phyloP scores from a whole-genome alignment of 176 grass and related monocot species.

The Oryza nivara region DNA sequence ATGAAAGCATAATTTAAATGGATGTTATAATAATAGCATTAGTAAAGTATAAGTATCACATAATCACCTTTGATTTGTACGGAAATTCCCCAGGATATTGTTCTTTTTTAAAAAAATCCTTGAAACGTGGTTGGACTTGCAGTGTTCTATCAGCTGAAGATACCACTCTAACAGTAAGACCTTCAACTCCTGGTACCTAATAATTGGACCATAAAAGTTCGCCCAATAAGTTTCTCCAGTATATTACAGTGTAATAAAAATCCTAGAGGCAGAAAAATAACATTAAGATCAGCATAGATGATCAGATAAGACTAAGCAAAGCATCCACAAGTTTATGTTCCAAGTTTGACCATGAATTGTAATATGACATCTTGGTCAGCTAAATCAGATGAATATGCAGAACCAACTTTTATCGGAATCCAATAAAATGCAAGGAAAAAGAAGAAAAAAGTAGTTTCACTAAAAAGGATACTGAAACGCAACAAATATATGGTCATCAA shows the following conservation, averaged over 20 bases:
- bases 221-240: slow-evolving; percentile 26
- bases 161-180: slow-evolving; percentile 87
- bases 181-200: slow-evolving; percentile 86
- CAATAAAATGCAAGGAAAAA: neutral
- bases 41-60: slow-evolving; percentile 2
- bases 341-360: neutral
- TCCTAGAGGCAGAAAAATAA: slow-evolving; percentile 9
- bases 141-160: slow-evolving; percentile 72
- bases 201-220: slow-evolving; percentile 42
- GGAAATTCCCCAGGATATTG: slow-evolving; percentile 82
- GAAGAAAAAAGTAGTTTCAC: neutral
- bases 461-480: slow-evolving; percentile 5
- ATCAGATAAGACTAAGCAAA: slow-evolving; percentile 16
- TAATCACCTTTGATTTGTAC: slow-evolving; percentile 89
- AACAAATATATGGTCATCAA: neutral
- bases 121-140: slow-evolving; percentile 71
- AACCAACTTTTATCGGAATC: slow-evolving; percentile 14
- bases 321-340: slow-evolving; percentile 1
- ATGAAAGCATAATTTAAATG: slow-evolving; percentile 11
- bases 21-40: slow-evolving; percentile 25
- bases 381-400: neutral
- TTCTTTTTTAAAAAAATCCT: slow-evolving; percentile 73
- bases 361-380: neutral
- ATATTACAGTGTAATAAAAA: slow-evolving; percentile 28
- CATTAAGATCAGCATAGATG: slow-evolving; percentile 4